phyloP scores from a whole-genome alignment of 495 filamentous ascomycete species.

The Aspergillus nidulans region DNA sequence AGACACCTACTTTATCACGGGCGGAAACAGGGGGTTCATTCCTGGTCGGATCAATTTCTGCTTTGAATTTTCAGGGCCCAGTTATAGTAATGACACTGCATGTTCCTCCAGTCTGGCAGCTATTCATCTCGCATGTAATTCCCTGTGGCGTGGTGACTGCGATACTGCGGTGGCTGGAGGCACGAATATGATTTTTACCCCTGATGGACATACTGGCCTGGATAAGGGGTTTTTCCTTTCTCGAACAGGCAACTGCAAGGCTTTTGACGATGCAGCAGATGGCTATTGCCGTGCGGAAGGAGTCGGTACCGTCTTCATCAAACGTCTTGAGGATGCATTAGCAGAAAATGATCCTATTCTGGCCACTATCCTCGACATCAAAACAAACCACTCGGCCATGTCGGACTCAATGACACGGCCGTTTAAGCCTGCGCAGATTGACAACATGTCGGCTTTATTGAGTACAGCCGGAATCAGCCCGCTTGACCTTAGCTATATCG shows the following conservation, averaged over 20 bases:
- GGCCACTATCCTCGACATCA: not conserved
- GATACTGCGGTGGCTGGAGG: conserved; percentile 83
- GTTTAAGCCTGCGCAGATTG: conserved; percentile 44
- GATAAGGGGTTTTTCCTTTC: conserved; percentile 28
- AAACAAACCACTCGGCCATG: conserved; percentile 41
- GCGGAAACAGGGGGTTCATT: conserved; percentile 80
- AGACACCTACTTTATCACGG: conserved; percentile 90
- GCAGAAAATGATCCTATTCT: not conserved
- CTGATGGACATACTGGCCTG: conserved; percentile 77
- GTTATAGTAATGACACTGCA: conserved; percentile 79
- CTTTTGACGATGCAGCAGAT: conserved; percentile 6
- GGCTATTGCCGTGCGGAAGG: conserved; percentile 7
- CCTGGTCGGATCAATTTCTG: conserved; percentile 83
- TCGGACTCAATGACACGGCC: conserved; percentile 47
- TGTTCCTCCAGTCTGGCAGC: conserved; percentile 82
- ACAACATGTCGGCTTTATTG: conserved; percentile 40
- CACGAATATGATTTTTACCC: conserved; percentile 71
- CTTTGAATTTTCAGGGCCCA: conserved; percentile 82
- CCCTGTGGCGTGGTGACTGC: conserved; percentile 73
- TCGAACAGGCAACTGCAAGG: not conserved
- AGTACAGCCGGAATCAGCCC: conserved; percentile 42
- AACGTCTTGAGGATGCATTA: not conserved
- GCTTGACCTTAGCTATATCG: conserved; percentile 31
- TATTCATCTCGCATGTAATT: conserved; percentile 75
- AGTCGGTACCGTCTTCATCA: not conserved